Percentiles rank a stretch among this genome's conserved stretches.
These are phyloP conservation scores for Albophoma yamanashiensis DNA, from an alignment of 2,329 filamentous ascomycete species.

Conservation along the genomic window DNA sequence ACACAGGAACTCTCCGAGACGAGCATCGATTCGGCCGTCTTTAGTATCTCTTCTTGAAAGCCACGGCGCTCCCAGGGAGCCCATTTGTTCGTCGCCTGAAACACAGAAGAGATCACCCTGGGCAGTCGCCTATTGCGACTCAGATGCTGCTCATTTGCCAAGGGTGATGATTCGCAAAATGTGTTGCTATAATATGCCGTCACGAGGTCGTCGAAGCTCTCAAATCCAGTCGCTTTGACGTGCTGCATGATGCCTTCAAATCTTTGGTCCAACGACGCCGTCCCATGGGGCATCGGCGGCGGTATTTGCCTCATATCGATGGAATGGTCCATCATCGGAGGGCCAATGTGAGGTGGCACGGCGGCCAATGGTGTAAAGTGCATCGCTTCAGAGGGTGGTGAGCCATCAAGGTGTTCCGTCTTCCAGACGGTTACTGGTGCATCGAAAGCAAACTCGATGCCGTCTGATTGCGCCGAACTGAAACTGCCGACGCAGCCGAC, in stretches of 20 bases:
- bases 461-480: slow-evolving; percentile 5
- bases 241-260: slow-evolving; percentile 12
- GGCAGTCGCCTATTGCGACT: slow-evolving; percentile 15
- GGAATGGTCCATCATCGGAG: background rate
- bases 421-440: slow-evolving; percentile 8
- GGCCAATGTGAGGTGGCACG: background rate
- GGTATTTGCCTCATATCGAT: background rate
- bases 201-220: slow-evolving; percentile 14
- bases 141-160: slow-evolving; percentile 14
- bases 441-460: slow-evolving; percentile 12
- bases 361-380: slow-evolving; percentile 1
- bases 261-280: slow-evolving; percentile 8
- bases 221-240: slow-evolving; percentile 12
- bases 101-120: slow-evolving; percentile 11
- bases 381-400: slow-evolving; percentile 2
- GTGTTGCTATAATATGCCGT: slow-evolving; percentile 14
- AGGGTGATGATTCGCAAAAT: slow-evolving; percentile 8
- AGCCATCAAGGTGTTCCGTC: slow-evolving; percentile 3
- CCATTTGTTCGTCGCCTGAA: slow-evolving; percentile 8
- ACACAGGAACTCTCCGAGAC: slow-evolving; percentile 5
- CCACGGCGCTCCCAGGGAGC: slow-evolving; percentile 14
- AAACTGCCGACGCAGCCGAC: slow-evolving; percentile 5
- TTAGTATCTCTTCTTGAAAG: slow-evolving; percentile 16
- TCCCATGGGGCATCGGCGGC: background rate
- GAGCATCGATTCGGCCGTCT: slow-evolving; percentile 11